Evolutionary conservation across 1,284 basidiomycete species (phyloP), one percentile per base, ranked within the genome.

Genomic region (Cutaneotrichosporon spelunceum): DNA sequence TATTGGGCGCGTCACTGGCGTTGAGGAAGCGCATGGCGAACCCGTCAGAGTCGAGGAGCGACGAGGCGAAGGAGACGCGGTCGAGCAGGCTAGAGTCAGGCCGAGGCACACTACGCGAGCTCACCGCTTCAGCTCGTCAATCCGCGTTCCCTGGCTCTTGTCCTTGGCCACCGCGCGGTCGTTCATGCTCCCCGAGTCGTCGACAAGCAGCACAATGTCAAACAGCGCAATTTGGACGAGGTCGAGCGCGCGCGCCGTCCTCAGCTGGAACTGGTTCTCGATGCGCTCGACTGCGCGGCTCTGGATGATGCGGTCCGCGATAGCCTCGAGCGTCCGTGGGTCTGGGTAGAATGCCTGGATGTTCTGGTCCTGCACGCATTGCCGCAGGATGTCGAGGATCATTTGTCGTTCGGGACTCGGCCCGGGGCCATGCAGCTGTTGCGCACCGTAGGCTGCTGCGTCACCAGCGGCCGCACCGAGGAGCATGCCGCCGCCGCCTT

Each of bases 1-100:
- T 26, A 16, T 16, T 16, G 1, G 48, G 48, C 24, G 48, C 26
- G 27, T 49, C 48, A 3, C 16, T 66, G 45, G 70, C 75, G 73
- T 81, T 81, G 72, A 82, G 77, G 73, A 81, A 81, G 57, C 79
- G 67, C 55, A 80, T 72, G 55, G 74, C 70, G 59, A 81, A 79
- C 48, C 81, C 81, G 60, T 82, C 81, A 14, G 74, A 68, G 68
- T 82, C 81, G 66, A 81, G 80, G 23, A 81, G 67, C 0, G 75
- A 73, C 2, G 77, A 74, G 6, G 77, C 80, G 57, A 69, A 75
- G 13, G 80, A 77, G 55, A 81, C 79, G 16, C 21, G 26, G 36
- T 52, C 26, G 21, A 49, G 24, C 11, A 56, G 11, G n/a, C 54
- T 56, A 27, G 13, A 23, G 30, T 56, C 42, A 56, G 54, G 39